A percentile compares a stretch with the other conserved stretches of the same genome.
These are phyloP conservation scores for Musa schizocarpa DNA, from an alignment of 176 grass and related monocot genomes.

Conservation along the genomic window DNA sequence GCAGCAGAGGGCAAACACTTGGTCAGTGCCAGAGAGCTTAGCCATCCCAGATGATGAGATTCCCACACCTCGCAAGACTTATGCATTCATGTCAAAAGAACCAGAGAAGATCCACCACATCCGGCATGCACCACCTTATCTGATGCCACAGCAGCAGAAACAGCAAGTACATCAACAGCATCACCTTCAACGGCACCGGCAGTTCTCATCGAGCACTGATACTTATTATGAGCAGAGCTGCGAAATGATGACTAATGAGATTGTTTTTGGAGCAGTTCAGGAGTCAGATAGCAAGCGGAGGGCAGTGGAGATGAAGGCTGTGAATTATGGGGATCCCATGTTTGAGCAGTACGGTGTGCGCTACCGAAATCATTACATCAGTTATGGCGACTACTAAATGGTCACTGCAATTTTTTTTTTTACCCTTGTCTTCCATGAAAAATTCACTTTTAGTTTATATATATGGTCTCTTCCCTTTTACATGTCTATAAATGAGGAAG, in stretches of 20 bases:
- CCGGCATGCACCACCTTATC: slow-evolving; percentile 33
- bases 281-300: slow-evolving; percentile 37
- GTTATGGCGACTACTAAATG: slow-evolving; percentile 23
- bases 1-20: slow-evolving; percentile 21
- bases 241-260: slow-evolving; percentile 48
- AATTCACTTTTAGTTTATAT: background rate
- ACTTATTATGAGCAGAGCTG: slow-evolving; percentile 67
- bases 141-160: slow-evolving; percentile 40
- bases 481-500: background rate
- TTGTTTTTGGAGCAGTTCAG: slow-evolving; percentile 84
- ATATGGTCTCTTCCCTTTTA: background rate
- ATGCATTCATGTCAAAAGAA: slow-evolving; percentile 80
- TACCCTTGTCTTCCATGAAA: background rate
- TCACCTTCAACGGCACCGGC: slow-evolving; percentile 57
- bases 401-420: background rate
- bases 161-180: slow-evolving; percentile 51
- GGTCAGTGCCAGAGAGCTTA: slow-evolving; percentile 54
- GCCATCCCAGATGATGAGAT: slow-evolving; percentile 45
- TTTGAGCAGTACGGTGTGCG: slow-evolving; percentile 53
- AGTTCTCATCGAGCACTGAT: slow-evolving; percentile 52
- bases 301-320: slow-evolving; percentile 38
- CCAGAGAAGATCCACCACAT: slow-evolving; percentile 70
- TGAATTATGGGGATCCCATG: slow-evolving; percentile 39
- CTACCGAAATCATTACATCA: slow-evolving; percentile 38
- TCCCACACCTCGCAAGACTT: slow-evolving; percentile 54